Evolutionary conservation across 225 moss, liverwort and hornwort genomes (phyloP), one percentile per base, ranked within the genome.

Genomic region (Sphagnum tenellum): DNA sequence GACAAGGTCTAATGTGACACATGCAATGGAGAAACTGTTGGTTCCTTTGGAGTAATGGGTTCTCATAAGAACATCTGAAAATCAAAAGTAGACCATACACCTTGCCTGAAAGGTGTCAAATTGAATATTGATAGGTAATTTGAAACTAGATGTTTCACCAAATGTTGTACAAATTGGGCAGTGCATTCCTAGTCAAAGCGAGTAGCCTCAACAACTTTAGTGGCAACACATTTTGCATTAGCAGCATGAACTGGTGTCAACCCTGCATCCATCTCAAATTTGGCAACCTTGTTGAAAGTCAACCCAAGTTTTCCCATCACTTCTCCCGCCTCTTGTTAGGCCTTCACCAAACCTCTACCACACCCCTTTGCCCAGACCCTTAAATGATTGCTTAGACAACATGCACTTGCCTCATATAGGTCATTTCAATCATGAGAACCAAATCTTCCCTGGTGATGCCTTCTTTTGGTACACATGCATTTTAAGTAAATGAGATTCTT

Each of bases 251-350:
- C 73, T 59, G 78, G 62, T 47, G 79, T 71, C 65, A 70, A 76
- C 44, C 78, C 57, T 55, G 85, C 85, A 66, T 93, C 90, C 57
- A 85, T 78, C 77, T 98, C 96, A 67, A 98, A 98, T 77, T 98
- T 98, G 47, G 90, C 90, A 83, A 98, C 75, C 74, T 98, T 98
- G 50, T 92, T 82, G 9, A 98, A 90, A 50, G 92, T 89, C 29
- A 98, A 78, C 64, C 96, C 96, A 47, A 98, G 78, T 65, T 98
- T 90, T 64, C 96, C 96, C 92, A 98, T 98, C 7, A 93, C 96
- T 77, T 98, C 96, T 66, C 96, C 93, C 51, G 90, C 88, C 73
- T 98, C 96, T 81, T 98, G 96, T 71, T 98, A 90, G 8, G 78
- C 87, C 77, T 98, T 98, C 65, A 98, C 89, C 65, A 92, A 77